Conservation (phyloP, 78 protist genomes). For the Acrasis kona region DNA sequence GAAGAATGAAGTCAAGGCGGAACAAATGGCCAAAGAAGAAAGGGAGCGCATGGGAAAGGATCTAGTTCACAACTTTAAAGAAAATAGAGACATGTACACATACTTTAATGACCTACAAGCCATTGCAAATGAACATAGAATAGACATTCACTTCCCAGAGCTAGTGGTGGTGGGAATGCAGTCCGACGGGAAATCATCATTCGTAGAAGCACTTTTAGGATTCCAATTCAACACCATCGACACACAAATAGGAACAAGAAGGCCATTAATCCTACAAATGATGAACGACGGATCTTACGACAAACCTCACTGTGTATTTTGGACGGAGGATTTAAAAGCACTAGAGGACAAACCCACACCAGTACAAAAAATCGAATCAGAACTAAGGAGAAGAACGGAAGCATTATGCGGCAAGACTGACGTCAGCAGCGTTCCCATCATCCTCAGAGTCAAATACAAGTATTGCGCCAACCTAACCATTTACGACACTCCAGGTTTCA, state of each 20-base stretch:
- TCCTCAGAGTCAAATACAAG: slow-evolving; percentile 56
- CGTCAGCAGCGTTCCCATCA: slow-evolving; percentile 44
- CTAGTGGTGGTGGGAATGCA: slow-evolving; percentile 74
- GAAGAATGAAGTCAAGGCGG: too few relatives aligned
- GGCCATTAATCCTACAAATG: slow-evolving; percentile 66
- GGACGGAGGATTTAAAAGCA: slow-evolving; percentile 26
- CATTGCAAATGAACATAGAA: slow-evolving; percentile 50
- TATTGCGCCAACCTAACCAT: slow-evolving; percentile 54
- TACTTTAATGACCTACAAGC: slow-evolving; percentile 61
- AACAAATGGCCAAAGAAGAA: too few relatives aligned
- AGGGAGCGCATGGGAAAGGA: too few relatives aligned
- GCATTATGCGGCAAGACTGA: slow-evolving; percentile 36
- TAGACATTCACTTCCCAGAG: slow-evolving; percentile 52
- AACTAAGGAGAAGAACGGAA: slow-evolving; percentile 45
- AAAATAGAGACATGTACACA: slow-evolving; percentile 49
- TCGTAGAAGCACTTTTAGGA: slow-evolving; percentile 58
- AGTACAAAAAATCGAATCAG: slow-evolving; percentile 45
- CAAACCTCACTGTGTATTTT: slow-evolving; percentile 44
- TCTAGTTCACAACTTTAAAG: too few relatives aligned
- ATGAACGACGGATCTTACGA: slow-evolving; percentile 38
- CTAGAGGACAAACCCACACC: slow-evolving; percentile 62
- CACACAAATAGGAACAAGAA: slow-evolving; percentile 31
- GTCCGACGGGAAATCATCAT: slow-evolving; percentile 66
- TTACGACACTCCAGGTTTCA: slow-evolving; percentile 55
- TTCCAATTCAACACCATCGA: slow-evolving; percentile 64